phyloP scores from a whole-genome alignment of 345 rosid species.

The Anastatica hierochuntica region DNA sequence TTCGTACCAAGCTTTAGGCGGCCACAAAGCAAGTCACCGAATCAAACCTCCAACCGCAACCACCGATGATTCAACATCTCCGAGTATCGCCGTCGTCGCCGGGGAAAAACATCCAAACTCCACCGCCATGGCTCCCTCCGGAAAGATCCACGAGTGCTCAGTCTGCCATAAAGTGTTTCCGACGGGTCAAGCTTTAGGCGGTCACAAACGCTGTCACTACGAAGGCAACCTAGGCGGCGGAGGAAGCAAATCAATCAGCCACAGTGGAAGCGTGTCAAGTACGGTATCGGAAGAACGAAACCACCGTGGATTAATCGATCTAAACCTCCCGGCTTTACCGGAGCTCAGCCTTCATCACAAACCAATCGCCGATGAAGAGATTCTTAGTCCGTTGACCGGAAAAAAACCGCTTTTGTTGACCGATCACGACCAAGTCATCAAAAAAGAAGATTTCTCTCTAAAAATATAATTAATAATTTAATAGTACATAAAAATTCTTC shows the following conservation, averaged over 20 bases:
- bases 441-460: constrained; percentile 23
- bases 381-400: constrained; percentile 51
- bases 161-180: constrained; percentile 79
- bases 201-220: constrained; percentile 96
- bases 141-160: constrained; percentile 82
- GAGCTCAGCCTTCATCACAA: constrained; percentile 32
- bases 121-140: constrained; percentile 13
- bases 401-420: constrained; percentile 55
- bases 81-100: not conserved
- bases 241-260: constrained; percentile 21
- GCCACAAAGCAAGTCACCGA: constrained; percentile 95
- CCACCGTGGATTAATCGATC: constrained; percentile 58
- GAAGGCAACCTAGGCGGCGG: constrained; percentile 46
- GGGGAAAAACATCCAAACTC: constrained; percentile 12
- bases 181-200: constrained; percentile 93
- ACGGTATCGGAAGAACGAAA: constrained; percentile 42
- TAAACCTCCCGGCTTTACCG: constrained; percentile 78
- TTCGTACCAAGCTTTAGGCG: constrained; percentile 93
- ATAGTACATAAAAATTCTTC: not conserved
- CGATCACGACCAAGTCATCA: constrained; percentile 23
- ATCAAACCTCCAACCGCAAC: constrained; percentile 41
- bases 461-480: too few relatives aligned
- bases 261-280: constrained; percentile 36
- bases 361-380: constrained; percentile 41
- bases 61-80: constrained; percentile 14